Percentiles rank a stretch among this genome's conserved stretches.
Evolutionary conservation across 805 yeast species (phyloP).

Genomic region (Ogataea trehaloabstinens): DNA sequence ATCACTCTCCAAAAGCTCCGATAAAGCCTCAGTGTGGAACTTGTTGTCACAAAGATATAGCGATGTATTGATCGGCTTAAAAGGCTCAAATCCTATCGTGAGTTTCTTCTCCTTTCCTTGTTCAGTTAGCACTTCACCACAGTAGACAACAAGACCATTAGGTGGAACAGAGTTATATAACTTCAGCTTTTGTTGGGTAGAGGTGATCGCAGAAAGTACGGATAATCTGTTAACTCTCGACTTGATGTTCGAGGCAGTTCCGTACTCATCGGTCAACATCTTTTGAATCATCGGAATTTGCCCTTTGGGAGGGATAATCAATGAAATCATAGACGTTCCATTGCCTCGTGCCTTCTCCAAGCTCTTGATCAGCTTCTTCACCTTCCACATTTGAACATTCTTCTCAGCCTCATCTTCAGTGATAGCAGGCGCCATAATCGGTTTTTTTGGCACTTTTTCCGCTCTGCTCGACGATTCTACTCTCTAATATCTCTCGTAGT

Average conservation of each 20-base stretch:
- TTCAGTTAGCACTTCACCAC: slow-evolving; percentile 97
- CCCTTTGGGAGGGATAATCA: slow-evolving; percentile 92
- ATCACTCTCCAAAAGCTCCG: slow-evolving; percentile 92
- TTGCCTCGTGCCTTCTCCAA: slow-evolving; percentile 94
- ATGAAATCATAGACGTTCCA: slow-evolving; percentile 98
- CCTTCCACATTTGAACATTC: slow-evolving; percentile 98
- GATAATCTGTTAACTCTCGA: slow-evolving; percentile 96
- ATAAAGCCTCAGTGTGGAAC: slow-evolving; percentile 95
- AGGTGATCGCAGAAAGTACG: slow-evolving; percentile 93
- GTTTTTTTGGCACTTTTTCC: too few species aligned
- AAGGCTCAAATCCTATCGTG: slow-evolving; percentile 97
- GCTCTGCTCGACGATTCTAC: too few species aligned
- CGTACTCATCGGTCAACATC: slow-evolving; percentile 96
- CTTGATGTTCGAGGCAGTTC: slow-evolving; percentile 97
- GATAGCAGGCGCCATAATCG: slow-evolving; percentile 34
- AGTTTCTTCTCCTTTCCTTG: slow-evolving; percentile 98
- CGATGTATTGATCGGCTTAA: slow-evolving; percentile 98
- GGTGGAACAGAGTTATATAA: slow-evolving; percentile 86
- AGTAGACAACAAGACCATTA: slow-evolving; percentile 92
- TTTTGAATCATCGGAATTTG: slow-evolving; percentile 86
- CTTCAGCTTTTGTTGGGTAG: slow-evolving; percentile 95
- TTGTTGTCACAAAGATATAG: slow-evolving; percentile 94
- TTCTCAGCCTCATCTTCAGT: slow-evolving; percentile 85
- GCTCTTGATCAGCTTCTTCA: slow-evolving; percentile 87
- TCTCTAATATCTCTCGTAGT: too few species aligned